A percentile compares a stretch with the other conserved stretches of the same genome.
These are phyloP conservation scores for Ophiostoma perfectum DNA, from an alignment of 2,329 filamentous ascomycete species.

Conservation along the genomic window DNA sequence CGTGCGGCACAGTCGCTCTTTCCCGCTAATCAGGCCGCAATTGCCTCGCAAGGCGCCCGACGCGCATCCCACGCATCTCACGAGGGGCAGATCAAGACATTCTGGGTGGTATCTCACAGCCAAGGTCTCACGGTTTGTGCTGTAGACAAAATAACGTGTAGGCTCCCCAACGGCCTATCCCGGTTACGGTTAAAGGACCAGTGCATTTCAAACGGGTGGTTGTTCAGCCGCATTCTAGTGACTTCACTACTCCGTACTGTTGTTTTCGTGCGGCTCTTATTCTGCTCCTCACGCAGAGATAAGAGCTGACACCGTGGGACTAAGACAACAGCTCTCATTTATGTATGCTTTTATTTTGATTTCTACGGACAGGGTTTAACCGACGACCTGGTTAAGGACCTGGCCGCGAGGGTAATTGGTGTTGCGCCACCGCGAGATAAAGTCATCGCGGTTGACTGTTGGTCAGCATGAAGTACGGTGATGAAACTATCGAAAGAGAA, in stretches of 20 bases:
- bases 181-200: background rate
- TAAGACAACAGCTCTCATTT: too few species aligned
- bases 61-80: background rate
- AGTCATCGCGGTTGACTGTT: conserved; percentile 74
- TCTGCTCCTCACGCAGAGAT: too few species aligned
- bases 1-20: background rate
- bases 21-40: background rate
- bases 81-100: background rate
- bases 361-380: conserved; percentile 14
- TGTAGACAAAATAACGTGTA: background rate
- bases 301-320: too few species aligned
- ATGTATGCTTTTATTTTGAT: too few species aligned
- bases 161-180: background rate
- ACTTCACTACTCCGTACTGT: background rate
- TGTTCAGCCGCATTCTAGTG: background rate
- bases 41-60: background rate
- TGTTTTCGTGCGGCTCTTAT: background rate
- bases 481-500: conserved; percentile 27
- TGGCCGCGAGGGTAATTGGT: conserved; percentile 55
- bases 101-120: too few species aligned
- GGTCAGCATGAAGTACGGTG: background rate
- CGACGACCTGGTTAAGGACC: conserved; percentile 37
- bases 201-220: background rate
- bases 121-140: background rate
- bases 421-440: conserved; percentile 67